Evolutionary conservation across 2,329 filamentous ascomycete species (phyloP), one percentile per base, ranked within the genome.

Genomic region (Niveomyces coronatus): DNA sequence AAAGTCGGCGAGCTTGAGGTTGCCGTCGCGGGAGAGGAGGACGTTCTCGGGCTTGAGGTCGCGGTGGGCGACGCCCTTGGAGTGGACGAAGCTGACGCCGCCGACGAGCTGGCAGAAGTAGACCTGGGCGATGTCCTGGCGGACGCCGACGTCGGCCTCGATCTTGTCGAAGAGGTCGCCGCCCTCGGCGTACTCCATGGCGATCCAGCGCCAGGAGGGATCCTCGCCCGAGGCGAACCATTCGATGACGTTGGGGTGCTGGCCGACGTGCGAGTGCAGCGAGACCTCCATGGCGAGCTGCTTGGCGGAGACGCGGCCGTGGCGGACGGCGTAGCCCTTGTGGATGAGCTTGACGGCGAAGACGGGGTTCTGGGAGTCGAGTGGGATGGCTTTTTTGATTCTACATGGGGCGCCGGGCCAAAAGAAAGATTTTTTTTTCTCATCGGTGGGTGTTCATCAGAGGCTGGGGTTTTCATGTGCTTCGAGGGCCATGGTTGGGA

Each of bases 111-210:
- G 91, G 3, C 81, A 74, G 58, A 98, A 98, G 65, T 96, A 98
- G 44, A 95, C 77, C 57, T 98, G 93, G 23, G 91, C 89, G 54
- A 98, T 86, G 56, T 96, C 85, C 58, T 94, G 79, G 6, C 82
- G 76, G n/a, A 96, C 86, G 33, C 91, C 91, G 31, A 89, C 85
- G 58, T 98, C 91, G 14, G 91, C 88, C 63, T 98, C 93, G 50
- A 98, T 96, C 68, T 98, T 98, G 76, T 98, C 91, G 59, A 98
- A 98, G 7, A 98, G 70, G 56, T 98, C 91, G 9, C 91, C 91
- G 29, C 91, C 91, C 51, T 93, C 85, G 31, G 91, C 91, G 49
- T 85, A 82, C 61, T 98, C 91, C 87, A 98, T 95, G 27, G 88
- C 89, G 50, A 98, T 94, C 91, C 91, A 98, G 49, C 84, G 77